These are phyloP conservation scores for Penicillium dipodomyicola DNA, from an alignment of 495 filamentous ascomycete species.

Conservation along the genomic window DNA sequence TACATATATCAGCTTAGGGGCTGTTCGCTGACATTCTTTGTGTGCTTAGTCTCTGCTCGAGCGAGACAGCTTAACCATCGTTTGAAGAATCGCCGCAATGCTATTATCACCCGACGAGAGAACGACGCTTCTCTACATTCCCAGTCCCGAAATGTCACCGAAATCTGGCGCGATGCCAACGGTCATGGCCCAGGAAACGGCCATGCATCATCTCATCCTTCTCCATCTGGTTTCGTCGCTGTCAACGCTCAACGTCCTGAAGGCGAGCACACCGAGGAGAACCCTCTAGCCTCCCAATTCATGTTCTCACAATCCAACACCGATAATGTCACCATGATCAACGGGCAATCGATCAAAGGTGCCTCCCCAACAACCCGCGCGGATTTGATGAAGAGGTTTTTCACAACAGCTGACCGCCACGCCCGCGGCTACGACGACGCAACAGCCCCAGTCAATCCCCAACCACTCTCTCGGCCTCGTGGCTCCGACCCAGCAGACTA, in stretches of 20 bases:
- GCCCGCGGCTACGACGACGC: conserved; percentile 38
- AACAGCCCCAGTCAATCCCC: conserved; percentile 26
- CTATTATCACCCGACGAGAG: conserved; percentile 61
- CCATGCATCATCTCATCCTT: conserved; percentile 28
- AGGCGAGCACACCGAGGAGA: conserved; percentile 35
- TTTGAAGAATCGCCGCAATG: conserved; percentile 69
- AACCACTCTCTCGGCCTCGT: conserved; percentile 35
- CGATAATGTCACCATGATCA: conserved; percentile 50
- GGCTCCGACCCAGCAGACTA: conserved; percentile 41
- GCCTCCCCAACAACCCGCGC: conserved; percentile 52
- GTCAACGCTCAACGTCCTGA: conserved; percentile 50
- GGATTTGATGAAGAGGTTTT: conserved; percentile 57
- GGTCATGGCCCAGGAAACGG: conserved; percentile 31
- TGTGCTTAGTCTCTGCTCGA: conserved; percentile 61
- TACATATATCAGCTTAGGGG: not conserved
- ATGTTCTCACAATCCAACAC: conserved; percentile 46
- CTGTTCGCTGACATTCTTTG: conserved; percentile 11
- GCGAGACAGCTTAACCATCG: conserved; percentile 81
- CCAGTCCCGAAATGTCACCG: conserved; percentile 33
- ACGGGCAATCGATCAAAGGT: conserved; percentile 50
- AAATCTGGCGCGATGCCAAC: conserved; percentile 40
- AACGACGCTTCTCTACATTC: conserved; percentile 43
- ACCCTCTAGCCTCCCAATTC: conserved; percentile 37
- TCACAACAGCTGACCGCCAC: conserved; percentile 53
- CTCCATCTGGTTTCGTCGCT: conserved; percentile 55